A percentile compares a stretch with the other conserved stretches of the same genome.
phyloP scores from a whole-genome alignment of 257 asterid genomes.

The Solanum pinnatisectum region DNA sequence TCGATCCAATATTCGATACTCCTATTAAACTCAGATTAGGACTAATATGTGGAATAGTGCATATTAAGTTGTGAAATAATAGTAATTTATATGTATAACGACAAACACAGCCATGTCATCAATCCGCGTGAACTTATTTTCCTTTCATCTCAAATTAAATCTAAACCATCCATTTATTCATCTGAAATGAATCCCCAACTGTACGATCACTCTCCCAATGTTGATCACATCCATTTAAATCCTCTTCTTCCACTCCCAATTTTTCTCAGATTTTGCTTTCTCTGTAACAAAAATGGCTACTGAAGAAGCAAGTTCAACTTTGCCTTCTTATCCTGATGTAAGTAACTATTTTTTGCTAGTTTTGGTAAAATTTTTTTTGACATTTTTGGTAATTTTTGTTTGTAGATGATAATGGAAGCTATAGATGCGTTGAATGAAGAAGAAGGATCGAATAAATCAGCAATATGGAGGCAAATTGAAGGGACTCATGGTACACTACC shows the following conservation, averaged over 20 bases:
- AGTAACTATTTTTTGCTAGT: not conserved
- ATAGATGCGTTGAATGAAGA: conserved; percentile 46
- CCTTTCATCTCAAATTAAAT: not conserved
- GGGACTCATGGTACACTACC: conserved; percentile 46
- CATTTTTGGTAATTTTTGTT: not conserved
- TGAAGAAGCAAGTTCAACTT: not conserved
- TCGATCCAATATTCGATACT: no score
- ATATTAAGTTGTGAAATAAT: not conserved
- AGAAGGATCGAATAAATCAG: conserved; percentile 51
- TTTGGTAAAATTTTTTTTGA: not conserved
- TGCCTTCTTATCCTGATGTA: not conserved
- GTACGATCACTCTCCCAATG: conserved; percentile 30
- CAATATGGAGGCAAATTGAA: conserved; percentile 62
- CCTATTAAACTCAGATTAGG: rapidly evolving
- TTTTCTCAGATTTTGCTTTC: not conserved
- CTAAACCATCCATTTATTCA: not conserved
- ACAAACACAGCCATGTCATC: conserved; percentile 44
- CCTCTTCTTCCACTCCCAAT: conserved; percentile 5
- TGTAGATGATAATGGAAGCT: conserved; percentile 61
- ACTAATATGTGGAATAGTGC: no score
- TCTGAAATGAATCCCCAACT: conserved; percentile 26
- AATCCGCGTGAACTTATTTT: conserved; percentile 24
- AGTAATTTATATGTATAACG: not conserved
- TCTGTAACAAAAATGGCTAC: conserved; percentile 22
- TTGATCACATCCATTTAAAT: conserved; percentile 41